Evolutionary conservation across 257 asterid species (phyloP).

Genomic region (Scutellaria galericulata): DNA sequence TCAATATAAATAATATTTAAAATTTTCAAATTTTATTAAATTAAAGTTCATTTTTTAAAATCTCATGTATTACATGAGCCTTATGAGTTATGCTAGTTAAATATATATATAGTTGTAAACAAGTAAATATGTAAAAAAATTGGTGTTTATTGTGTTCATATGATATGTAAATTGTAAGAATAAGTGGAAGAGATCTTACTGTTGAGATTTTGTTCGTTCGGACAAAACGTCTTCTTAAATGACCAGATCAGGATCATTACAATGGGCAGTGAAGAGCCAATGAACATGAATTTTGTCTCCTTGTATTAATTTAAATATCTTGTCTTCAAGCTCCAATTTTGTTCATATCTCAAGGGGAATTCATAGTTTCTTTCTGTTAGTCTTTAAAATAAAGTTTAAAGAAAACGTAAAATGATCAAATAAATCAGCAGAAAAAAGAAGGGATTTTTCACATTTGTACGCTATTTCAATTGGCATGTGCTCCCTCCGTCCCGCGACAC

Average conservation of each 20-base stretch:
- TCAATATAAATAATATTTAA: too few species aligned
- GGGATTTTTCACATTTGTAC: background rate
- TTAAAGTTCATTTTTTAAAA: too few species aligned
- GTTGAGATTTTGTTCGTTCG: slow-evolving; percentile 4
- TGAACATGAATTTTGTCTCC: slow-evolving; percentile 40
- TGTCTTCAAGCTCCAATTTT: slow-evolving; percentile 15
- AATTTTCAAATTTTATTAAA: too few species aligned
- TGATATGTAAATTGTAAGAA: background rate
- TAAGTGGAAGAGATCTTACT: background rate
- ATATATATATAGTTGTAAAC: too few species aligned
- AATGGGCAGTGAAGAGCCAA: slow-evolving; percentile 26
- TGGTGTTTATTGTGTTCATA: too few species aligned
- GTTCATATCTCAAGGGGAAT: background rate
- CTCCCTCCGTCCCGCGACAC: too few species aligned
- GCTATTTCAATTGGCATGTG: slow-evolving; percentile 11
- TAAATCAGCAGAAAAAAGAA: background rate
- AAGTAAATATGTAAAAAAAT: too few species aligned
- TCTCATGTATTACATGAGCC: too few species aligned
- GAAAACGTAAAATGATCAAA: background rate
- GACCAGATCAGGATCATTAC: background rate
- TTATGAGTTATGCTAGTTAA: too few species aligned
- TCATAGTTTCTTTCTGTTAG: background rate
- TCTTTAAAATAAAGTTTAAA: background rate
- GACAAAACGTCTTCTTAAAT: slow-evolving; percentile 24
- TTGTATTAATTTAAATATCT: slow-evolving; percentile 1